A percentile compares a stretch with the other conserved stretches of the same genome.
These are phyloP conservation scores for Tetragonia tetragonoides DNA, from an alignment of 148 eudicot species.

Conservation along the genomic window DNA sequence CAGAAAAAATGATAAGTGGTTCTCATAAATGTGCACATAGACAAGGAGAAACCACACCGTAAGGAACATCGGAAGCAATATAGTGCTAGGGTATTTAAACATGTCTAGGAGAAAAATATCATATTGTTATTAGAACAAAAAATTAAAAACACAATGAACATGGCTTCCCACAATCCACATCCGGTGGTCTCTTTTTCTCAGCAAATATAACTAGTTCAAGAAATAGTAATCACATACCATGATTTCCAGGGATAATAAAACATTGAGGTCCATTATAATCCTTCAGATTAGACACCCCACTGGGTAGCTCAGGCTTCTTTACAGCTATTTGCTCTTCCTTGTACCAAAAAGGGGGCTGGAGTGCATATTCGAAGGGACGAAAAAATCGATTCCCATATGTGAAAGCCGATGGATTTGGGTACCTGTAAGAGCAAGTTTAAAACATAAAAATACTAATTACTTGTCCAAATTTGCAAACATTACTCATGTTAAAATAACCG, in stretches of 20 bases:
- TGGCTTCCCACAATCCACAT: not conserved
- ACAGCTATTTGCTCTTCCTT: constrained; percentile 86
- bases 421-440: constrained; percentile 39
- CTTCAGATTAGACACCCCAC: constrained; percentile 60
- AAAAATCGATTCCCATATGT: constrained; percentile 86
- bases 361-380: constrained; percentile 91
- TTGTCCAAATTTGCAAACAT: not conserved
- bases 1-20: not conserved
- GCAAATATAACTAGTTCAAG: not conserved
- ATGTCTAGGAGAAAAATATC: not conserved
- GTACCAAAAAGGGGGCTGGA: constrained; percentile 87
- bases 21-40: constrained; percentile 1
- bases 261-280: constrained; percentile 93
- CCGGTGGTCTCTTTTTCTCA: not conserved
- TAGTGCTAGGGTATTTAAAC: not conserved
- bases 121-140: not conserved
- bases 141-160: not conserved
- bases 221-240: constrained; percentile 49
- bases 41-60: constrained; percentile 9
- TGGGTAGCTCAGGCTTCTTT: constrained; percentile 90
- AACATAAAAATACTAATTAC: not conserved
- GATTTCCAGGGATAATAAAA: constrained; percentile 96
- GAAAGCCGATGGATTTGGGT: constrained; percentile 89
- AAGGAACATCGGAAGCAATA: not conserved
- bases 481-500: not conserved